Base-by-base conservation (phyloP, 495 filamentous ascomycete species). In the Xylaria grammica region DNA sequence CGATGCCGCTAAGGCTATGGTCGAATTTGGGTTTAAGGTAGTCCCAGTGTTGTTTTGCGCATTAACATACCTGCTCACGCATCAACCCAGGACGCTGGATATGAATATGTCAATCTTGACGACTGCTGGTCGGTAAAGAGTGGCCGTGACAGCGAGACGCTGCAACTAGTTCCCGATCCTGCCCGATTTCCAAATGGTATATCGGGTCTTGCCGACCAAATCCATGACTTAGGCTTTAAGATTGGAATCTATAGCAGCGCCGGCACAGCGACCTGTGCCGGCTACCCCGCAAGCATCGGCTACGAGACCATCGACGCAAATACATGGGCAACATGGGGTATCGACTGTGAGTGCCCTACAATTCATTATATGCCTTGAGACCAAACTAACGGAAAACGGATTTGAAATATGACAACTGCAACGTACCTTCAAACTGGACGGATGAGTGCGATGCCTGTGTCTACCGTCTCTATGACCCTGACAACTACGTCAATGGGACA, bases 401-500 rank as follows among this genome's bases (percentile, higher is more conserved):
- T 38, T 75, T 89, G 34, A 91, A 92, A 75, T 91, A 91, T 65
- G 90, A 92, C 72, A 91, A 90, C 75, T 91, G 90, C 74, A 81
- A 66, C 81, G 81, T 11, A 73, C 84, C 75, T 2, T 48, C 34
- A 81, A 85, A 34, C 85, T 78, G 27, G 75, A 76, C 27, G 65
- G 75, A 63, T n/a, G 27, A 27, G 8, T 63, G 60, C 42, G 13
- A 63, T 26, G 60, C 60, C 19, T 63, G 60, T 34, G 60, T 63
- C 42, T 63, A 48, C 81, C 76, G 51, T 55, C 64, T 19, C 52
- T 48, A 65, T 65, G 55, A 48, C 53, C 59, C 36, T 36, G 36
- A 17, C 48, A 69, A 57, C 81, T 50, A 62, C 62, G 51, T 48
- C 40, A 63, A 63, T 29, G 20, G 70, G 78, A 65, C 80, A 74